Percentiles rank a stretch among this genome's conserved stretches.
Conservation (phyloP, 106 monocot species). For the Allium cepa region DNA sequence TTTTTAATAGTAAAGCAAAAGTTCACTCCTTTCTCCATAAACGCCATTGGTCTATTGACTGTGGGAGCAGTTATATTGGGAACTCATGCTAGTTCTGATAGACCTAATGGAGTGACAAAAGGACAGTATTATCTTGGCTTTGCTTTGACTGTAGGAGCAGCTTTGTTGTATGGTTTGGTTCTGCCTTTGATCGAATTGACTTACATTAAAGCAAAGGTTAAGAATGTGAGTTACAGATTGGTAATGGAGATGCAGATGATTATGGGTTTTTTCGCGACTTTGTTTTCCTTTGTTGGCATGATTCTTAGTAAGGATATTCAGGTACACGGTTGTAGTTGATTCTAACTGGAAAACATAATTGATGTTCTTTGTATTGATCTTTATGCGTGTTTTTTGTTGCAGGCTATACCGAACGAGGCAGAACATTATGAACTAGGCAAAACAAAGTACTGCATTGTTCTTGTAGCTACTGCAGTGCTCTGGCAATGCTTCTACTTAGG, state of each 20-base stretch:
- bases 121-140: slow-evolving; percentile 12
- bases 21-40: slow-evolving; percentile 17
- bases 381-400: neutral
- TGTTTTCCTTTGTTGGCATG: slow-evolving; percentile 13
- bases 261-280: slow-evolving; percentile 9
- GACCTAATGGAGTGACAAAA: slow-evolving; percentile 4
- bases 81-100: neutral
- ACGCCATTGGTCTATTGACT: slow-evolving; percentile 14
- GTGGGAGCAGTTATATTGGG: slow-evolving; percentile 15
- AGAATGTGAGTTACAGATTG: slow-evolving; percentile 1
- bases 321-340: neutral
- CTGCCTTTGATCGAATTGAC: slow-evolving; percentile 18
- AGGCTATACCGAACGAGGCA: slow-evolving; percentile 54
- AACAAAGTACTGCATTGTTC: slow-evolving; percentile 46
- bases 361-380: neutral
- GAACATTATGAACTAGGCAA: slow-evolving; percentile 37
- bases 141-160: slow-evolving; percentile 9
- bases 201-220: neutral
- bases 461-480: slow-evolving; percentile 21
- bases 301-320: slow-evolving; percentile 7
- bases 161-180: slow-evolving; percentile 6
- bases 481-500: slow-evolving; percentile 69
- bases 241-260: slow-evolving; percentile 30
- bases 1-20: slow-evolving; percentile 17
- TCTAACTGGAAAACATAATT: too few relatives aligned